Conservation (phyloP, 176 grass and related monocot genomes). For the Luzula sylvatica region DNA sequence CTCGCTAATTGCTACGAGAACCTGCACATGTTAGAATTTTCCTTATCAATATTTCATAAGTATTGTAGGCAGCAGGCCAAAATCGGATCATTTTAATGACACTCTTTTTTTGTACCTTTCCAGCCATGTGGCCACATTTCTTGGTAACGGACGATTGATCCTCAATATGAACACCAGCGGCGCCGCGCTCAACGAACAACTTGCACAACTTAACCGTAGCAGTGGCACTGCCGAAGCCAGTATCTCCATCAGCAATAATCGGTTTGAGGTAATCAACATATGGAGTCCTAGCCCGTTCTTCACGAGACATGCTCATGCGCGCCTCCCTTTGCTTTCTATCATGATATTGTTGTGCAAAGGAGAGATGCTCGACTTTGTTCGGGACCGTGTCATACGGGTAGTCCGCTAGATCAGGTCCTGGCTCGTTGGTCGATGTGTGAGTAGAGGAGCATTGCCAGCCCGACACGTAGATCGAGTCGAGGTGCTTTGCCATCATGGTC, state of each 20-base stretch:
- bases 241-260: slow-evolving; percentile 66
- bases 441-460: slow-evolving; percentile 89
- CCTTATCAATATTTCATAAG: neutral
- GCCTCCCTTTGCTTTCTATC: slow-evolving; percentile 63
- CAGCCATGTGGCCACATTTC: slow-evolving; percentile 77
- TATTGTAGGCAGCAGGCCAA: neutral
- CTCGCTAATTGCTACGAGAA: slow-evolving; percentile 47
- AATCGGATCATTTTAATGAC: neutral
- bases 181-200: slow-evolving; percentile 77
- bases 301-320: slow-evolving; percentile 43
- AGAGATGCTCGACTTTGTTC: slow-evolving; percentile 76
- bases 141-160: slow-evolving; percentile 67
- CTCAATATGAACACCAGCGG: slow-evolving; percentile 61
- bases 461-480: slow-evolving; percentile 75
- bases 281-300: neutral
- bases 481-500: slow-evolving; percentile 76
- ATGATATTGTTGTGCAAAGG: slow-evolving; percentile 53
- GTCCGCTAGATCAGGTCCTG: slow-evolving; percentile 67
- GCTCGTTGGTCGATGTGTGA: slow-evolving; percentile 64
- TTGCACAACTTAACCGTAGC: slow-evolving; percentile 77
- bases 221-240: slow-evolving; percentile 58
- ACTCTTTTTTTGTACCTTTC: slow-evolving; percentile 41
- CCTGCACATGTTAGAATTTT: too few species aligned
- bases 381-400: slow-evolving; percentile 85
- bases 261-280: slow-evolving; percentile 51